Base-by-base conservation (phyloP, 371 early-diverging fungal genomes). In the Rhizopus arrhizus region DNA sequence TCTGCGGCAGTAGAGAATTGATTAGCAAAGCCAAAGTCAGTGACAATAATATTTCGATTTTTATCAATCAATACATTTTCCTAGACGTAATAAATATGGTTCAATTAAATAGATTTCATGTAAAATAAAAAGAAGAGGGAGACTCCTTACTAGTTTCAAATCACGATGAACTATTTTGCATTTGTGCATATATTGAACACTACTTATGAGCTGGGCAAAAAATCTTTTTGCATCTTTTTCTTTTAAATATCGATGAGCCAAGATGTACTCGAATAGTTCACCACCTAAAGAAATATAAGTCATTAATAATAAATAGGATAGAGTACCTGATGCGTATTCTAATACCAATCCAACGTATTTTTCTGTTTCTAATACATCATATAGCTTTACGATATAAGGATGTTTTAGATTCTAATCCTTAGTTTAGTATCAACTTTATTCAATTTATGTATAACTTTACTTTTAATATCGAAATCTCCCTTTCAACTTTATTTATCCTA, bases 21-120 rank as follows among this genome's bases (percentile, higher is more conserved):
- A 76, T 99, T 99, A 28, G 97, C 96, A 69, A 99, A 96, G 3
- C 99, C 99, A 85, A 99, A 99, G 71, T 99, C 99, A 6, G 95
- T 97, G 61, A 99, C 91, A 61, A 95, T 89, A 35, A 98, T 89
- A 74, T 93, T 91, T 31, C 90, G 81, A 64, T 92, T 76, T 46
- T 84, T 82, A 76, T 95, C 95, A 48, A 95, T 76, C 45, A 96
- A 73, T 51, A 96, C 68, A 64, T 96, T 97, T 81, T 97, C 97
- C 91, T 91, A 59, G 5, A 43, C 5, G 4, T 5, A 0, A 40
- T 22, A 22, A 22, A 22, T 22, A 40, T 0, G 40, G 40, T 12
- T 40, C 8, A 43, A 15, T 43, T 43, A 29, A 8, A 6, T 5
- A 38, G 40, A 22, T 22, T 22, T 22, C 22, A 38, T 5, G 13